Conservation (phyloP, 768 basidiomycete genomes). For the Melanogaster broomeanus region DNA sequence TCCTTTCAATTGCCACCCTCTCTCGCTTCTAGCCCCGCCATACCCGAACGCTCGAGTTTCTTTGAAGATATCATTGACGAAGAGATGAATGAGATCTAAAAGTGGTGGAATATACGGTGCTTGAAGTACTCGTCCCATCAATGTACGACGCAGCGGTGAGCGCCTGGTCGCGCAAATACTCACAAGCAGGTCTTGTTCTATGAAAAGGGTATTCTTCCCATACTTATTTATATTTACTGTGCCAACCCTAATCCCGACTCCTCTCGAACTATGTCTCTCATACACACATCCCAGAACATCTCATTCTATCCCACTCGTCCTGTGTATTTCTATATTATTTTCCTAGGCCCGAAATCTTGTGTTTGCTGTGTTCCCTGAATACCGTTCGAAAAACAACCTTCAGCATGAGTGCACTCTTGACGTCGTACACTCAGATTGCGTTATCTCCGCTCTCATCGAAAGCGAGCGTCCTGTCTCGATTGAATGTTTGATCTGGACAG, state of each 20-base stretch:
- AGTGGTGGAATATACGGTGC: not conserved
- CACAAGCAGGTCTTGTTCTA: not conserved
- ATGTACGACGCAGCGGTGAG: not conserved
- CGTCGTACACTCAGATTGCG: too few species aligned
- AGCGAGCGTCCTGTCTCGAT: too few species aligned
- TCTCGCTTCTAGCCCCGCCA: conserved; percentile 10
- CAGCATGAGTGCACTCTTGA: too few species aligned
- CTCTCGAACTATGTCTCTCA: not conserved
- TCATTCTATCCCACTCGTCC: not conserved
- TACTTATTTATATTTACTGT: conserved; percentile 13
- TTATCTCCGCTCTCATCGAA: too few species aligned
- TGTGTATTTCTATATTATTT: not conserved
- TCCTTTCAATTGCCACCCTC: conserved; percentile 11
- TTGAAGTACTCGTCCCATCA: conserved; percentile 10
- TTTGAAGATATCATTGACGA: conserved; percentile 13
- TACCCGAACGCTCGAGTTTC: conserved; percentile 5
- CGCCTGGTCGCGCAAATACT: conserved; percentile 15
- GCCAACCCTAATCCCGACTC: conserved; percentile 16
- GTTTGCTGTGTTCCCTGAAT: conserved; percentile 2
- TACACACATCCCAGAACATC: not conserved
- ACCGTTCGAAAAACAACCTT: too few species aligned
- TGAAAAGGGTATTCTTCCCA: not conserved
- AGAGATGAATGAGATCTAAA: conserved; percentile 22
- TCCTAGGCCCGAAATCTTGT: not conserved
- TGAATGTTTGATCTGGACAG: too few species aligned